Conservation (phyloP, 345 rosid genomes). For the Populus nigra region DNA sequence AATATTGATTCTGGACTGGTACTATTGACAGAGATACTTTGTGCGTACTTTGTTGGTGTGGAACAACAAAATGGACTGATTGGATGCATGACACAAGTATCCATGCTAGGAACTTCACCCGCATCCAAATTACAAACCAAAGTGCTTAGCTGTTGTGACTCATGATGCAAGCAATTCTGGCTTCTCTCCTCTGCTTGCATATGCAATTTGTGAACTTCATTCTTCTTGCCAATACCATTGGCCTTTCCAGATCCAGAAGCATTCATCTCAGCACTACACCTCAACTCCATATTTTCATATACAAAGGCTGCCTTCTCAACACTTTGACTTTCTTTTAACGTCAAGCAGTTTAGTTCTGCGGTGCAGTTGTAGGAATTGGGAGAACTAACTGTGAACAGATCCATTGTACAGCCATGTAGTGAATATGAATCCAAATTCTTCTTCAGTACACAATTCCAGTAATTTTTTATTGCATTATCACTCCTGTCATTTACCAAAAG, state of each 20-base stretch:
- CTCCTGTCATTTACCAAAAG: conserved; percentile 20
- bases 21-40: neutral
- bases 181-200: conserved; percentile 1
- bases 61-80: neutral
- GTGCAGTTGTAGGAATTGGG: conserved; percentile 15
- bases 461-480: conserved; percentile 29
- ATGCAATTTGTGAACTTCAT: neutral
- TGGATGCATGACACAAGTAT: neutral
- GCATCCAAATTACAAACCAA: neutral
- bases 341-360: neutral
- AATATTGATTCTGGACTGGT: conserved; percentile 18
- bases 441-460: conserved; percentile 29
- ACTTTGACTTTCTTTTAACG: neutral
- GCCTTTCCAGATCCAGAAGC: neutral
- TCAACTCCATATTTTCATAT: neutral
- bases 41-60: neutral
- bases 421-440: conserved; percentile 6
- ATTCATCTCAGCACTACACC: too few species aligned
- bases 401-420: neutral
- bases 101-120: neutral
- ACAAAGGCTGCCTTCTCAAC: conserved; percentile 2
- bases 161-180: conserved; percentile 3
- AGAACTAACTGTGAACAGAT: neutral
- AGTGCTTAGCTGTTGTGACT: neutral
- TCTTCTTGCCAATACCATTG: conserved; percentile 2